phyloP scores from a whole-genome alignment of 805 yeast genomes.

The Candida maris region DNA sequence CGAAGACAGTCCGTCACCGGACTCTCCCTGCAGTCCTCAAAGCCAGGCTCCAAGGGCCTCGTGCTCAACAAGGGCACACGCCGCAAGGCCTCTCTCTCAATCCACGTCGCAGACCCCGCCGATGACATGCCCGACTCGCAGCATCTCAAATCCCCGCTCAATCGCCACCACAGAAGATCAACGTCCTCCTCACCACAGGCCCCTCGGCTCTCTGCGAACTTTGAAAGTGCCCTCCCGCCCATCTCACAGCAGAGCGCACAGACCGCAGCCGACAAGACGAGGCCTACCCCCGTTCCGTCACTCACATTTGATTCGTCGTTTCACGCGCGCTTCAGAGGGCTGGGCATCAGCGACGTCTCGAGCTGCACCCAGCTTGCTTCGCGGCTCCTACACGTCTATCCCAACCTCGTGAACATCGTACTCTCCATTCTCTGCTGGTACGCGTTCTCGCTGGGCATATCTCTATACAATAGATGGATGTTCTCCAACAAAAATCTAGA shows the following conservation, averaged over 20 bases:
- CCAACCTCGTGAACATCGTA: constrained; percentile 25
- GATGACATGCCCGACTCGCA: constrained; percentile 1
- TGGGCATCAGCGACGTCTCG: background rate
- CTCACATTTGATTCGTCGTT: background rate
- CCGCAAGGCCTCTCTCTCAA: background rate
- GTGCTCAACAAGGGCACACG: background rate
- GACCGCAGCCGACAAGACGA: background rate
- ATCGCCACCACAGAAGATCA: background rate
- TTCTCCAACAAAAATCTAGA: constrained; percentile 71
- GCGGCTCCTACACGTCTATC: constrained; percentile 20
- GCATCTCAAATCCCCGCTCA: constrained; percentile 1
- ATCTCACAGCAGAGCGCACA: background rate
- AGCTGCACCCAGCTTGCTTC: constrained; percentile 1
- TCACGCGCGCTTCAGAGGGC: background rate
- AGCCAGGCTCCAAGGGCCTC: background rate
- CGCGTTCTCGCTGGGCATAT: constrained; percentile 60
- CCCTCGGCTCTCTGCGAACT: background rate
- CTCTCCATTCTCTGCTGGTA: constrained; percentile 51
- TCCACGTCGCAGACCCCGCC: background rate
- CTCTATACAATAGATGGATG: constrained; percentile 96
- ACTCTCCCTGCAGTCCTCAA: too few species aligned
- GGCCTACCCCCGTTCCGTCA: constrained; percentile 1
- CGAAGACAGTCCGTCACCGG: too few species aligned
- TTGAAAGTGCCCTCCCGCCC: background rate
- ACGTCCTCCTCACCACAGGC: background rate